Evolutionary conservation across 495 filamentous ascomycete genomes (phyloP).

Genomic region (Penicillium arizonense): DNA sequence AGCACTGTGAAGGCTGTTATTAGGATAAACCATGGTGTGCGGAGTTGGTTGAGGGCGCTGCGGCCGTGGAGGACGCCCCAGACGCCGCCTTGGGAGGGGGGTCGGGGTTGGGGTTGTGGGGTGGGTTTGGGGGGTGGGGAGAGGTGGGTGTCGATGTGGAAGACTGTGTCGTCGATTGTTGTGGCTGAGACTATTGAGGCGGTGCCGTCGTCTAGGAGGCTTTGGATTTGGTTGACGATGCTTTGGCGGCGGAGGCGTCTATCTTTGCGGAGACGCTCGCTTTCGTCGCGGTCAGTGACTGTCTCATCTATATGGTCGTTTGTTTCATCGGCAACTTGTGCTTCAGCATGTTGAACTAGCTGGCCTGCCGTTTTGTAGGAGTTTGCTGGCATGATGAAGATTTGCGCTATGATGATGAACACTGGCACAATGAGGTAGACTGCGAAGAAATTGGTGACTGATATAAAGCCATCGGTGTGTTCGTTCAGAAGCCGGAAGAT

Average conservation of each 20-base stretch:
- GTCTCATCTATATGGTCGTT: constrained; percentile 61
- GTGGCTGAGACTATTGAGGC: constrained; percentile 1
- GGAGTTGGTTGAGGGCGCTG: constrained; percentile 71
- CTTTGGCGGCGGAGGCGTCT: constrained; percentile 63
- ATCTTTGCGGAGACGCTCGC: constrained; percentile 59
- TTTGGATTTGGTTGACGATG: constrained; percentile 70
- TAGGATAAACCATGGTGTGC: constrained; percentile 80
- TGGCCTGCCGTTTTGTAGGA: constrained; percentile 91
- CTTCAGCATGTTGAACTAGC: constrained; percentile 70
- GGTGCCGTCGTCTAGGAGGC: constrained; percentile 58
- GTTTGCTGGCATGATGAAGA: constrained; percentile 71
- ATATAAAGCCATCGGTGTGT: constrained; percentile 56
- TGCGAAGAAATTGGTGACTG: constrained; percentile 71
- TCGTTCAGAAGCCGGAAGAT: constrained; percentile 78
- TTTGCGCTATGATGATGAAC: constrained; percentile 65
- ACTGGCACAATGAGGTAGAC: constrained; percentile 71
- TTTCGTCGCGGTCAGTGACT: constrained; percentile 43
- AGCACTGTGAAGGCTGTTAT: constrained; percentile 85
- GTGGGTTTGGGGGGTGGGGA: background rate
- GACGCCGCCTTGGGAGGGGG: constrained; percentile 65
- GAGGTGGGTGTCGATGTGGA: constrained; percentile 8
- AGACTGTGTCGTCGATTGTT: constrained; percentile 13
- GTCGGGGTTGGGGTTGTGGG: constrained; percentile 34
- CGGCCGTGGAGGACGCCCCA: constrained; percentile 86
- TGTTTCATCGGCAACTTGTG: constrained; percentile 38